Evolutionary conservation across 2,329 filamentous ascomycete genomes (phyloP).

Genomic region (Clonostachys sp.): DNA sequence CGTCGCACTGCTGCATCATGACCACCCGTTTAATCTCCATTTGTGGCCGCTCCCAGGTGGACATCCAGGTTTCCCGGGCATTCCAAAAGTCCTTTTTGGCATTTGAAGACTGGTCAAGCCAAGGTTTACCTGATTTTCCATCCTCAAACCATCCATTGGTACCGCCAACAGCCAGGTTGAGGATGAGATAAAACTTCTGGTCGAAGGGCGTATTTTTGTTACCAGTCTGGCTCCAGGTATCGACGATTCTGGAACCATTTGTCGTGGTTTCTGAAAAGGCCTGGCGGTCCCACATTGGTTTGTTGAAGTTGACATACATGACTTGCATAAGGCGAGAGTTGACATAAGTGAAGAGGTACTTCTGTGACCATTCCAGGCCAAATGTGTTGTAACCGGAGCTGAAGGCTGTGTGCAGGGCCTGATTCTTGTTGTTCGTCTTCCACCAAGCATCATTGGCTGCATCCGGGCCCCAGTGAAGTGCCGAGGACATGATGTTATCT

Average conservation of each 20-base stretch:
- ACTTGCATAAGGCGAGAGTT: constrained; percentile 77
- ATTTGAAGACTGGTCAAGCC: constrained; percentile 64
- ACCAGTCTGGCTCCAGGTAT: constrained; percentile 61
- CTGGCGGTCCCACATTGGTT: constrained; percentile 64
- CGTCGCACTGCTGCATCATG: constrained; percentile 68
- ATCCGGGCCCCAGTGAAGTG: constrained; percentile 80
- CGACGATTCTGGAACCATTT: constrained; percentile 61
- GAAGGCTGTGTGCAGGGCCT: constrained; percentile 72
- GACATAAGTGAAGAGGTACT: constrained; percentile 84
- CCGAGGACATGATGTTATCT: constrained; percentile 74
- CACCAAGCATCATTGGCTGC: constrained; percentile 72
- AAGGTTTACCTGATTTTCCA: constrained; percentile 67
- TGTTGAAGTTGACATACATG: constrained; percentile 70
- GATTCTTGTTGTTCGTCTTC: constrained; percentile 74
- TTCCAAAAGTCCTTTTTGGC: constrained; percentile 77
- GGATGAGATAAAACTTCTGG: constrained; percentile 68
- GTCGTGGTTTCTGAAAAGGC: constrained; percentile 57
- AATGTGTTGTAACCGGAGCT: constrained; percentile 67
- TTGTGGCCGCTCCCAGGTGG: constrained; percentile 66
- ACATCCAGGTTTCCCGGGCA: constrained; percentile 57
- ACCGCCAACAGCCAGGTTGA: constrained; percentile 72
- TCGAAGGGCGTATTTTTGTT: constrained; percentile 68
- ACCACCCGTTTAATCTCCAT: constrained; percentile 67
- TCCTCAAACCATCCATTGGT: constrained; percentile 85
- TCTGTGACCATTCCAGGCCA: constrained; percentile 81